Evolutionary conservation across 2,329 filamentous ascomycete genomes (phyloP).

Genomic region (Aspergillus tubingensis): DNA sequence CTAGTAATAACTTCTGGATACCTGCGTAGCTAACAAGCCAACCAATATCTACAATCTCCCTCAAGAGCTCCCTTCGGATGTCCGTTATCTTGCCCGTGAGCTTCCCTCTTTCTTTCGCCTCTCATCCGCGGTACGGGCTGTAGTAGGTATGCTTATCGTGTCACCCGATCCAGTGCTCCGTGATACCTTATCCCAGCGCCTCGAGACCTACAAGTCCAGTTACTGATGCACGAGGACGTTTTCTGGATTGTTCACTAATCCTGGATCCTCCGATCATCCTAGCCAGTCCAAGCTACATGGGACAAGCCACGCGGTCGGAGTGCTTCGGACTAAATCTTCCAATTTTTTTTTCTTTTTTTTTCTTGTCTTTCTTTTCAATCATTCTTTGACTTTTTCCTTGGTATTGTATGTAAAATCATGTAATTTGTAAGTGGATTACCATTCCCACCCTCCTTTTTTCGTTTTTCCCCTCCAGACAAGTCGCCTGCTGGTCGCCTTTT

Average conservation of each 20-base stretch:
- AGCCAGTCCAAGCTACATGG: background rate
- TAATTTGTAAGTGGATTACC: conserved; percentile 2
- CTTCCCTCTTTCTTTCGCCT: background rate
- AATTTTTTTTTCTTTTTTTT: background rate
- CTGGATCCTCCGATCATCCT: conserved; percentile 2
- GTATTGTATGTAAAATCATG: background rate
- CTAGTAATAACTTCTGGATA: background rate
- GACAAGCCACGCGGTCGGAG: conserved; percentile 4
- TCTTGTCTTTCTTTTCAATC: background rate
- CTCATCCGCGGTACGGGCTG: background rate
- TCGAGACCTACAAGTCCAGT: background rate
- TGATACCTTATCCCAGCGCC: conserved; percentile 6
- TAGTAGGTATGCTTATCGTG: conserved; percentile 6
- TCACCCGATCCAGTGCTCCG: background rate
- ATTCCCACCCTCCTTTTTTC: background rate
- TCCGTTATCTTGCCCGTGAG: background rate
- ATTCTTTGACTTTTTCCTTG: background rate
- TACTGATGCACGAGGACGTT: background rate
- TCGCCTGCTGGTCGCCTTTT: background rate
- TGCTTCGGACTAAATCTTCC: background rate
- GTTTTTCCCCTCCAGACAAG: background rate
- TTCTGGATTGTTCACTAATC: conserved; percentile 12
- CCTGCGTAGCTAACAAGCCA: background rate
- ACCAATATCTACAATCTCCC: background rate
- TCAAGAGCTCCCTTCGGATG: background rate